Evolutionary conservation across 495 filamentous ascomycete genomes (phyloP), one percentile per base, ranked within the genome.

Genomic region (Chaetomium tenue): DNA sequence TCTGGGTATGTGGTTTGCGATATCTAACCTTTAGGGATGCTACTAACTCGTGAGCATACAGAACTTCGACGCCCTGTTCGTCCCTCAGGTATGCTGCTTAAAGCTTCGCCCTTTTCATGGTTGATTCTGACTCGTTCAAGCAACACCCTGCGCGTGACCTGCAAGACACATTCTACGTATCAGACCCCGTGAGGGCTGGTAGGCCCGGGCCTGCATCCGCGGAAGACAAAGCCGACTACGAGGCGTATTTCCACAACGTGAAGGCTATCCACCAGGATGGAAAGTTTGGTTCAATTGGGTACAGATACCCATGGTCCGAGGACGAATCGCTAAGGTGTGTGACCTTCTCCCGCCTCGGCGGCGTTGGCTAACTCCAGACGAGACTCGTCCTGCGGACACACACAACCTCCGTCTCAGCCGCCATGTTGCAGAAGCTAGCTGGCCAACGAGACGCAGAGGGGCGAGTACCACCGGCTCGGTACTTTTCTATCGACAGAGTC

Each of bases 161-260:
- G 42, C 94, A 97, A 84, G 93, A 98, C 73, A 98, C 94, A 63
- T 97, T 98, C 83, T 98, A 96, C 80, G 92, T 97, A 71, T 91
- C 92, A 53, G 93, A 98, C 68, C 94, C 93, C 11, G 76, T 84
- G 26, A 78, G 68, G 44, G 92, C 93, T 46, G 91, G 91, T 68
- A 86, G 79, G 71, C 94, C 94, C 0, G 83, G 86, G 33, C 70
- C 76, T 20, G 71, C 69, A 18, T 73, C 72, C 2, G 61, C 74
- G 15, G 84, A 90, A 59, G 93, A 96, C 66, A 82, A 82, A 37
- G 81, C 82, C 59, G 87, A 96, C 78, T 95, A 93, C 78, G 83
- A 92, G 64, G 68, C 84, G 65, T 97, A 98, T 78, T 96, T 87
- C 86, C 77, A 93, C n/a, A 89, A 92, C 71, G 88, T 96, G 33